Evolutionary conservation across 495 filamentous ascomycete species (phyloP), one percentile per base, ranked within the genome.

Genomic region (Xylaria bambusicola): DNA sequence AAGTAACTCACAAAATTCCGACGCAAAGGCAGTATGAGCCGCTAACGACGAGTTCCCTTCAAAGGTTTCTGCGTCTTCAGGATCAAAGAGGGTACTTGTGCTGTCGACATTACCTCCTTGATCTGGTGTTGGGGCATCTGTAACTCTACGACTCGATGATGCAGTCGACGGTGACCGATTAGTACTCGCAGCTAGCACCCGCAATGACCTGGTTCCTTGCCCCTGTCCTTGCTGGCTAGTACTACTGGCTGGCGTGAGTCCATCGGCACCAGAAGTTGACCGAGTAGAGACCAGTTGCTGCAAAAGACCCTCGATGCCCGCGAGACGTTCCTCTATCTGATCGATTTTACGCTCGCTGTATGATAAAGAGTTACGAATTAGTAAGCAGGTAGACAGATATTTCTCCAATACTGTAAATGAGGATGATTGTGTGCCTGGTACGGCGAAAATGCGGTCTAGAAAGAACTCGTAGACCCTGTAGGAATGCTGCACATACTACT

Each of bases 301-400:
- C 1, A 88, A 74, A 55, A 82, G 73, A 20, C 72, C 59, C 63
- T 81, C 86, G 53, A 89, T 88, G 38, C 76, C 74, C 2, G 75
- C 79, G 6, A 89, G 78, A 4, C 86, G 84, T 42, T 82, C 74
- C 62, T 86, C 85, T 50, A 89, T 87, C 27, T 79, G 68, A 63
- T 88, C 86, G 46, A 89, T 87, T 70, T 89, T 89, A 60, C 75
- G 79, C 70, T 89, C 86, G 68, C 86, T 89, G 52, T 13, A n/a
- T 21, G 29, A 15, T 21, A 41, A 27, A 33, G 7, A 6, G 12
- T 8, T 0, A 21, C 24, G 12, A 52, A 36, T 67, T 52, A 62
- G 52, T 49, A 38, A 23, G 46, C 1, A 2, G 12, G 1, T 17
- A 1, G 21, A 23, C n/a, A 17, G 31, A 41, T 13, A 8, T 7